These are phyloP conservation scores for Ustilago vetiveriae DNA, from an alignment of 1,284 basidiomycete genomes.

Conservation along the genomic window DNA sequence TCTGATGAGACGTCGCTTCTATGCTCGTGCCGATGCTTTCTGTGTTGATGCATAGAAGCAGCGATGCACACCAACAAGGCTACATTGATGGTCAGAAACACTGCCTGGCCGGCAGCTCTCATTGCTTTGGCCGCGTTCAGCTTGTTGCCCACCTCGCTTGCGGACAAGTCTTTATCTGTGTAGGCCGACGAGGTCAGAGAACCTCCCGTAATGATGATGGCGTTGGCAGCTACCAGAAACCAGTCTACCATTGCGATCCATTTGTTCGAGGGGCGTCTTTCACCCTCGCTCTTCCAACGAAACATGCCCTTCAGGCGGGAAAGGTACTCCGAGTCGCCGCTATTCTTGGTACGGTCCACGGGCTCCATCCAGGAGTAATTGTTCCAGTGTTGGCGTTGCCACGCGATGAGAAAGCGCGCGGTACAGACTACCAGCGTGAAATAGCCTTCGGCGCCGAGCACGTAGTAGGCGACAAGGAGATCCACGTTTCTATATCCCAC, in stretches of 20 bases:
- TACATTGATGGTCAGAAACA: conserved; percentile 28
- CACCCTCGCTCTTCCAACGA: conserved; percentile 2
- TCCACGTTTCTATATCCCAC: conserved; percentile 21
- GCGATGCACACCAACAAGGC: conserved; percentile 17
- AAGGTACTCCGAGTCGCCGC: too few relatives aligned
- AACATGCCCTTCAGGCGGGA: conserved; percentile 9
- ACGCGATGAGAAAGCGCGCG: conserved; percentile 47
- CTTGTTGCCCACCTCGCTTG: not conserved
- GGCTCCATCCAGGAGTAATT: conserved; percentile 45
- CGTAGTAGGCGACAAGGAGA: conserved; percentile 46
- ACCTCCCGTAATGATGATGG: conserved; percentile 36
- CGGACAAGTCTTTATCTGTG: conserved; percentile 4
- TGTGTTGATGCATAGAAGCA: conserved; percentile 21
- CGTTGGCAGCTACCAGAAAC: conserved; percentile 29
- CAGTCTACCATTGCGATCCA: conserved; percentile 9
- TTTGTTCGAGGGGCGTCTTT: not conserved
- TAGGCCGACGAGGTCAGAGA: conserved; percentile 16
- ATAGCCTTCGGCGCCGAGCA: conserved; percentile 52
- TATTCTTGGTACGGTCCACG: conserved; percentile 2
- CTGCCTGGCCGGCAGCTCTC: conserved; percentile 24
- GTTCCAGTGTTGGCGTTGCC: conserved; percentile 41
- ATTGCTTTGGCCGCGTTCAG: conserved; percentile 11
- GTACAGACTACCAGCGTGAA: conserved; percentile 52
- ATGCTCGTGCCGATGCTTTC: not conserved
- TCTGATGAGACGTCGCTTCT: not conserved